Conservation (phyloP, 345 rosid genomes). For the Acer negundo region DNA sequence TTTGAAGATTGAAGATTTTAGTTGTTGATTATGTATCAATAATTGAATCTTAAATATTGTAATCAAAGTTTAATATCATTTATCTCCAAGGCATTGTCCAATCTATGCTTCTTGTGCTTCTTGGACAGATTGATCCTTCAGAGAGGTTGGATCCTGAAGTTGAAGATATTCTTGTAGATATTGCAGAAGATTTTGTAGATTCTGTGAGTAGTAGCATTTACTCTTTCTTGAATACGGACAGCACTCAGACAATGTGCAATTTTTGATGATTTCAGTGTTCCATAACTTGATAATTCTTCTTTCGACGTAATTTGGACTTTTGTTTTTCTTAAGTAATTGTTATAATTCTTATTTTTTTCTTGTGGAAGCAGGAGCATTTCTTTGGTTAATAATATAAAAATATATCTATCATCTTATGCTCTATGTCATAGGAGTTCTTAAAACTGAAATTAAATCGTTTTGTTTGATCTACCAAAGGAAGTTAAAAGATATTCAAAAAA, state of each 20-base stretch:
- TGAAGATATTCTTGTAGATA: constrained; percentile 88
- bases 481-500: background rate
- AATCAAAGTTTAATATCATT: background rate
- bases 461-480: constrained; percentile 6
- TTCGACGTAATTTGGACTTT: background rate
- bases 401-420: background rate
- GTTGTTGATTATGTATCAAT: background rate
- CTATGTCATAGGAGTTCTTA: background rate
- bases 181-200: constrained; percentile 94
- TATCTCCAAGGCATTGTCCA: background rate
- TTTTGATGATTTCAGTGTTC: background rate
- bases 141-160: constrained; percentile 93
- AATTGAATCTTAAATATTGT: background rate
- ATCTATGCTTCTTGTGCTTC: constrained; percentile 5
- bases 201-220: constrained; percentile 61
- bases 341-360: background rate
- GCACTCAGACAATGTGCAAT: background rate
- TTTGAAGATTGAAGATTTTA: background rate
- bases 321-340: background rate
- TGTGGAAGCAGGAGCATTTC: background rate
- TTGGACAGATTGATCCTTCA: constrained; percentile 77
- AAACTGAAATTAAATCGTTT: background rate
- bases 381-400: background rate
- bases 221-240: background rate
- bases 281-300: background rate